Percentiles rank a stretch among this genome's conserved stretches.
These are phyloP conservation scores for Diospyros lotus DNA, from an alignment of 148 eudicot species.

Conservation along the genomic window DNA sequence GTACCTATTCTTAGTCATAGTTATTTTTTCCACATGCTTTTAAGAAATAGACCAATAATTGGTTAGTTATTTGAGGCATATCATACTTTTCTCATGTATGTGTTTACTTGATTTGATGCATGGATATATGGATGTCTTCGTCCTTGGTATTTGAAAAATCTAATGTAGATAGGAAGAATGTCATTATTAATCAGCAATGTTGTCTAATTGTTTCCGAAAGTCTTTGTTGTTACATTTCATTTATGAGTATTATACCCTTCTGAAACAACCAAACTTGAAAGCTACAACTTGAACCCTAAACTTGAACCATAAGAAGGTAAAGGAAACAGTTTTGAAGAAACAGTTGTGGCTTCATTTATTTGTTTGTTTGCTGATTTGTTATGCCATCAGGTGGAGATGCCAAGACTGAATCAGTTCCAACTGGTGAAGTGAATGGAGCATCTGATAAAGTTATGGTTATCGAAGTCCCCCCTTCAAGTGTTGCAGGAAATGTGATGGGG, in stretches of 20 bases:
- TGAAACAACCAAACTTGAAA: background rate
- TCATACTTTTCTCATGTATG: background rate
- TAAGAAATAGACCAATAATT: background rate
- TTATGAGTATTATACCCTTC: no score
- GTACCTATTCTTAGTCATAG: no score
- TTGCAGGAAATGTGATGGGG: slow-evolving; percentile 32
- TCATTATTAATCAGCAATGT: background rate
- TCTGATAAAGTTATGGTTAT: slow-evolving; percentile 41
- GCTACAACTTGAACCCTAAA: background rate
- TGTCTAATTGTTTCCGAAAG: no score
- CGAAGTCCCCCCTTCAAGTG: slow-evolving; percentile 35
- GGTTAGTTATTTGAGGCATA: background rate
- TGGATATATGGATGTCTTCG: background rate
- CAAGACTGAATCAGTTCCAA: slow-evolving; percentile 29
- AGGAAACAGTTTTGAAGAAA: background rate
- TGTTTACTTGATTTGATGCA: background rate
- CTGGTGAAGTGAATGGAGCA: slow-evolving; percentile 23
- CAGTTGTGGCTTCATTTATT: background rate
- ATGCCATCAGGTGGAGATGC: slow-evolving; percentile 36
- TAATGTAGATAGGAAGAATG: background rate
- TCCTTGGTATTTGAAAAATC: background rate
- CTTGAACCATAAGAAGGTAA: background rate
- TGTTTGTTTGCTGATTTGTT: background rate
- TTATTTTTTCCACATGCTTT: background rate
- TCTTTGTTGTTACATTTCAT: no score